These are phyloP conservation scores for Auricularia sp. DNA, from an alignment of 768 basidiomycete genomes.

Conservation along the genomic window DNA sequence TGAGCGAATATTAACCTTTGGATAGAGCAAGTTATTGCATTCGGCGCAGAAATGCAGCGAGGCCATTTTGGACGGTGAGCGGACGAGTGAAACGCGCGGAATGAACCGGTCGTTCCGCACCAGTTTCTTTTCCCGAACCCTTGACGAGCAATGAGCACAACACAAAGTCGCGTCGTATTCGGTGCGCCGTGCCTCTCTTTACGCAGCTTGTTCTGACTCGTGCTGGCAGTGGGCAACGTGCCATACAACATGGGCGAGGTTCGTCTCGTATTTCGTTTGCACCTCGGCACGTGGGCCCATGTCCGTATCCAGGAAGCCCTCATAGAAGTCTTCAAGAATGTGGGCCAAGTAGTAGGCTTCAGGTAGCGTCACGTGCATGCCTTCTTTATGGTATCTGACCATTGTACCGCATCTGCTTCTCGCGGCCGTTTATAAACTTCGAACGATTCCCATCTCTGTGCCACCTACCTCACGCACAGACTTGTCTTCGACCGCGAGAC, in stretches of 20 bases:
- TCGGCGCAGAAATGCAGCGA: conserved; percentile 87
- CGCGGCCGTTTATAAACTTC: too few species aligned
- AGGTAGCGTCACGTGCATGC: conserved; percentile 33
- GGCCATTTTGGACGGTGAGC: conserved; percentile 28
- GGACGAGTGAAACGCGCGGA: too few species aligned
- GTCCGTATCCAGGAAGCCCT: conserved; percentile 51
- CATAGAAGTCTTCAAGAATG: conserved; percentile 80
- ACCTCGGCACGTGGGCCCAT: not conserved
- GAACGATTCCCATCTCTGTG: too few species aligned
- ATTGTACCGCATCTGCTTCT: too few species aligned
- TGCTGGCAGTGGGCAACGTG: conserved; percentile 64
- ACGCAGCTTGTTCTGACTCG: conserved; percentile 1
- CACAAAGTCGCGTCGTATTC: conserved; percentile 40
- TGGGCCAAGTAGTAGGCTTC: conserved; percentile 83
- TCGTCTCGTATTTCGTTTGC: conserved; percentile 12
- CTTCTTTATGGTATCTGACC: not conserved
- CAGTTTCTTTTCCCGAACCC: too few species aligned
- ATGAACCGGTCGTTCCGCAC: too few species aligned
- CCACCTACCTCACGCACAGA: conserved; percentile 27
- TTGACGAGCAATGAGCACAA: not conserved
- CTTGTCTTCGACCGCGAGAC: conserved; percentile 85
- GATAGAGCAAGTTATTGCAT: conserved; percentile 92
- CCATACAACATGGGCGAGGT: conserved; percentile 83
- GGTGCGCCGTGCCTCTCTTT: conserved; percentile 31
- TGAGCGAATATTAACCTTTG: conserved; percentile 23